These are phyloP conservation scores for Tuber calosporum DNA, from an alignment of 495 filamentous ascomycete genomes.

Conservation along the genomic window DNA sequence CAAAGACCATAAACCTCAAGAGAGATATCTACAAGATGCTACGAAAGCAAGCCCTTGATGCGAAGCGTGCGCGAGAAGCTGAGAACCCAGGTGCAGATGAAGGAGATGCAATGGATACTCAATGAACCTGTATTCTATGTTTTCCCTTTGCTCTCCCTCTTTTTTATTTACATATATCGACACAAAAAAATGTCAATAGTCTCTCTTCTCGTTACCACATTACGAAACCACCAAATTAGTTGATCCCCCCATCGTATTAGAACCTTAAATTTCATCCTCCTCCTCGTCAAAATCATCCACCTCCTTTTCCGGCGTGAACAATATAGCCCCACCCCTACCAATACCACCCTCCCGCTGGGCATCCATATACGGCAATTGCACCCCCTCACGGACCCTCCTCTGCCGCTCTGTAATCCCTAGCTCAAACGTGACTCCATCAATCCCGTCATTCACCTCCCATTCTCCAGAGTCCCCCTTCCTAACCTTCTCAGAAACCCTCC, in stretches of 20 bases:
- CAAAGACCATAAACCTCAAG: conserved; percentile 63
- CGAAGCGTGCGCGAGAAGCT: conserved; percentile 20
- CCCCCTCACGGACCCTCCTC: conserved; percentile 69
- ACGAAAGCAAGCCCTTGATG: conserved; percentile 33
- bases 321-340: conserved; percentile 75
- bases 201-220: background rate
- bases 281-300: conserved; percentile 95
- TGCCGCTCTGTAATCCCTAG: conserved; percentile 86
- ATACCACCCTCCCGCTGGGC: conserved; percentile 72
- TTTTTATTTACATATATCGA: background rate
- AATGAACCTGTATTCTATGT: background rate
- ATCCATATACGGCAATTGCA: conserved; percentile 92
- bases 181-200: background rate
- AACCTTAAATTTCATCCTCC: conserved; percentile 80
- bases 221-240: background rate
- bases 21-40: conserved; percentile 49
- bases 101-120: background rate
- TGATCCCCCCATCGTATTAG: background rate
- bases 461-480: conserved; percentile 41
- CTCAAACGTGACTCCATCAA: conserved; percentile 63
- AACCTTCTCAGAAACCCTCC: conserved; percentile 47
- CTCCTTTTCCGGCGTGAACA: conserved; percentile 94
- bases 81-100: background rate
- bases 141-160: background rate
- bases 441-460: conserved; percentile 50